A percentile compares a stretch with the other conserved stretches of the same genome.
phyloP scores from a whole-genome alignment of 352 stramenopile genomes.

The Phytophthora cactorum region DNA sequence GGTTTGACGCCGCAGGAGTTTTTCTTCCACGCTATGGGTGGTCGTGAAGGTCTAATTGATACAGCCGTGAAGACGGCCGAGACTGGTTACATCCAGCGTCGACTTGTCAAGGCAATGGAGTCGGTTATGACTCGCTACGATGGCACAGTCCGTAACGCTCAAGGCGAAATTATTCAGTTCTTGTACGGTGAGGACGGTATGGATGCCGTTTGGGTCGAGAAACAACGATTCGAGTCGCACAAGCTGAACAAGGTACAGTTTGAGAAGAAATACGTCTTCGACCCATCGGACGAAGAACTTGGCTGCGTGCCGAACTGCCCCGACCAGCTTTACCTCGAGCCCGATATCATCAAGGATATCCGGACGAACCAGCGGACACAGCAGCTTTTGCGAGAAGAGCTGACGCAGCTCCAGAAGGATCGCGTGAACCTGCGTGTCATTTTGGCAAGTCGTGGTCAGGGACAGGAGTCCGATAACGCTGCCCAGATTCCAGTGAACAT shows the following conservation, averaged over 20 bases:
- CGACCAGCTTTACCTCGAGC: slow-evolving; percentile 86
- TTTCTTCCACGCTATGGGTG: slow-evolving; percentile 99
- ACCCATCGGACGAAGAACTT: slow-evolving; percentile 93
- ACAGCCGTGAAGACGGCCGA: slow-evolving; percentile 99
- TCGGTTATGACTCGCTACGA: slow-evolving; percentile 99
- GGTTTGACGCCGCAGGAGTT: slow-evolving; percentile 96
- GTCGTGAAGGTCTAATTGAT: slow-evolving; percentile 99
- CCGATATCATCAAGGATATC: slow-evolving; percentile 91
- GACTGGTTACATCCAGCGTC: slow-evolving; percentile 99
- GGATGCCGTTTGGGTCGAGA: slow-evolving; percentile 99
- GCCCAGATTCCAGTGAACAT: slow-evolving; percentile 95
- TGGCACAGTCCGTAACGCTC: slow-evolving; percentile 97
- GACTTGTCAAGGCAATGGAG: slow-evolving; percentile 99
- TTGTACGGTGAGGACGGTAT: slow-evolving; percentile 98
- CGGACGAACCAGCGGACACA: slow-evolving; percentile 95
- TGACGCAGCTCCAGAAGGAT: slow-evolving; percentile 95
- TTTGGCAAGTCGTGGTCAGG: slow-evolving; percentile 95
- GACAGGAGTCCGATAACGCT: slow-evolving; percentile 91
- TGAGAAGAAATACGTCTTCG: slow-evolving; percentile 93
- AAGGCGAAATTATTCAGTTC: slow-evolving; percentile 90
- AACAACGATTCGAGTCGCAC: slow-evolving; percentile 94
- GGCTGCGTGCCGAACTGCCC: slow-evolving; percentile 89
- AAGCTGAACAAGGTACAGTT: slow-evolving; percentile 94
- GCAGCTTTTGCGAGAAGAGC: slow-evolving; percentile 93
- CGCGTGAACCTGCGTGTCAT: slow-evolving; percentile 94